Percentiles rank a stretch among this genome's conserved stretches.
These are phyloP conservation scores for Penicillium turbatum DNA, from an alignment of 495 filamentous ascomycete genomes.

Conservation along the genomic window DNA sequence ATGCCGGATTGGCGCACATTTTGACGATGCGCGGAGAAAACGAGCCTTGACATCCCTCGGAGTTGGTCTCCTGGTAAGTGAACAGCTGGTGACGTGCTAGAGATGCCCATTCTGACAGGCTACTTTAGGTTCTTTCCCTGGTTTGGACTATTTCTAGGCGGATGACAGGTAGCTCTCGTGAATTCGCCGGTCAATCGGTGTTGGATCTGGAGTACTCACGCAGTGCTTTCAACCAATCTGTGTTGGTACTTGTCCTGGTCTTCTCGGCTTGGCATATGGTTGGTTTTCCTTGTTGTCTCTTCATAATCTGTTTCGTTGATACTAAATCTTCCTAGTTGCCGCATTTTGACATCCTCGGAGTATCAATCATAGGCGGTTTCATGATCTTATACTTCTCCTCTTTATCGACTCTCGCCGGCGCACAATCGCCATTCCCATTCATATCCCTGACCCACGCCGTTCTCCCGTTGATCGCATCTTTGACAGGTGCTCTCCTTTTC, in stretches of 20 bases:
- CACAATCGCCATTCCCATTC: constrained; percentile 34
- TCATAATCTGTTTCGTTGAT: not conserved
- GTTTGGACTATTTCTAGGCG: constrained; percentile 28
- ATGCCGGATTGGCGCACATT: constrained; percentile 13
- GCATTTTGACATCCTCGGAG: constrained; percentile 30
- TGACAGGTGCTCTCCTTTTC: constrained; percentile 27
- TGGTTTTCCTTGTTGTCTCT: constrained; percentile 9
- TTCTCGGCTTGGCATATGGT: constrained; percentile 42
- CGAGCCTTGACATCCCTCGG: constrained; percentile 30
- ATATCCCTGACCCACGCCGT: constrained; percentile 20
- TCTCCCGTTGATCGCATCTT: constrained; percentile 16
- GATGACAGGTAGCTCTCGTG: constrained; percentile 22
- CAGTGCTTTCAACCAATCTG: constrained; percentile 33
- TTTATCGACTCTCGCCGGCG: constrained; percentile 23
- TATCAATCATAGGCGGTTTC: constrained; percentile 34
- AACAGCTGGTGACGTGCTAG: not conserved
- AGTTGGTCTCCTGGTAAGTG: constrained; percentile 38
- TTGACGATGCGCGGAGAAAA: constrained; percentile 26
- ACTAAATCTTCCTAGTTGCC: constrained; percentile 32
- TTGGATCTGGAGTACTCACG: constrained; percentile 31
- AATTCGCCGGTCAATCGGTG: constrained; percentile 26
- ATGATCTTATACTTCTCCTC: constrained; percentile 29
- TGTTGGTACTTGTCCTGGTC: constrained; percentile 28
- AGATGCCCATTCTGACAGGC: constrained; percentile 3
- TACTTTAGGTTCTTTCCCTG: constrained; percentile 30